A percentile compares a stretch with the other conserved stretches of the same genome.
phyloP scores from a whole-genome alignment of 805 yeast species.

The Teunomyces gatunensis region DNA sequence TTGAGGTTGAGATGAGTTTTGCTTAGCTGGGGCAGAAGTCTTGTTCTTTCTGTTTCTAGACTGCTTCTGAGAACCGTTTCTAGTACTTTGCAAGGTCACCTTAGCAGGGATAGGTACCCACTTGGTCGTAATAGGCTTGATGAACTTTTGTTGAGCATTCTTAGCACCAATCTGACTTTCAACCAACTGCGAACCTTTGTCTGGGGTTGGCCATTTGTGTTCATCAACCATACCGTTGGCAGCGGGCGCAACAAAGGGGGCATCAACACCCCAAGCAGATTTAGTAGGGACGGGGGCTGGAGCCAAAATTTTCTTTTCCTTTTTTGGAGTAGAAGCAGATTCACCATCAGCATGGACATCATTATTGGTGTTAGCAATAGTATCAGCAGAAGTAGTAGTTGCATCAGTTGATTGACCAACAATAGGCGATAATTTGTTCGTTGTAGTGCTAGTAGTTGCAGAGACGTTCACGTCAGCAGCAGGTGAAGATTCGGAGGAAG shows the following conservation, averaged over 20 bases:
- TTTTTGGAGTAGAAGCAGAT: constrained; percentile 12
- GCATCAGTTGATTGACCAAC: constrained; percentile 7
- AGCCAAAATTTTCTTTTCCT: constrained; percentile 35
- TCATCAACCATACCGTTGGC: constrained; percentile 32
- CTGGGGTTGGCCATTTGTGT: constrained; percentile 45
- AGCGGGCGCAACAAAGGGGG: constrained; percentile 11
- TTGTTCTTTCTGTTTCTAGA: constrained; percentile 27
- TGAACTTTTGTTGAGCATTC: constrained; percentile 29
- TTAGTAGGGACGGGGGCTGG: constrained; percentile 47
- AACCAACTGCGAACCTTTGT: constrained; percentile 17
- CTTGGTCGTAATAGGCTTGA: constrained; percentile 41
- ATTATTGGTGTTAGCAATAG: constrained; percentile 9
- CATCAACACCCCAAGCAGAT: constrained; percentile 40
- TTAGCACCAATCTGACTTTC: constrained; percentile 12
- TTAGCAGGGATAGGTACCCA: constrained; percentile 47
- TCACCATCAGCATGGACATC: constrained; percentile 7
- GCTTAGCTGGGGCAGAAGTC: constrained; percentile 20
- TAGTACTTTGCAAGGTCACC: constrained; percentile 38
- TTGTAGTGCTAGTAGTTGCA: constrained; percentile 7
- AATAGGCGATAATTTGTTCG: constrained; percentile 1
- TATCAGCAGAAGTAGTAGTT: constrained; percentile 6
- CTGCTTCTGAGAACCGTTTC: constrained; percentile 22
- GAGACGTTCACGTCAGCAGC: constrained; percentile 5
- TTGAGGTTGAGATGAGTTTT: constrained; percentile 7
- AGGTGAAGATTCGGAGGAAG: constrained; percentile 5